Conservation (phyloP, 768 basidiomycete species). For the Auriscalpium orientale region DNA sequence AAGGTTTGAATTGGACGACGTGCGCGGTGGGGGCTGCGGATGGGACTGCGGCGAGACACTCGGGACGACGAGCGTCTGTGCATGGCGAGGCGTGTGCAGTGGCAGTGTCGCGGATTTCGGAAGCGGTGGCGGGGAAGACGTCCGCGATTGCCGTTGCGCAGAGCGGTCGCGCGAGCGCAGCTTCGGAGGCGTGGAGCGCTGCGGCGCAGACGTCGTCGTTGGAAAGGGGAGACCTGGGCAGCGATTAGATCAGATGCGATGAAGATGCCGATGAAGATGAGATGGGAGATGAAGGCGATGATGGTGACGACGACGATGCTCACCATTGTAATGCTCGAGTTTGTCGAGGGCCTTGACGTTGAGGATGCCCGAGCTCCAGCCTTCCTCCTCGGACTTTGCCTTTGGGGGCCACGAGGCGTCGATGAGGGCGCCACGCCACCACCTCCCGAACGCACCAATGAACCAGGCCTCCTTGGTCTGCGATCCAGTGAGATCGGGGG, state of each 20-base stretch:
- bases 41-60: conserved; percentile 11
- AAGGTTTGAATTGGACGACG: conserved; percentile 6
- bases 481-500: conserved; percentile 35
- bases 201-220: conserved; percentile 12
- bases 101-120: conserved; percentile 79
- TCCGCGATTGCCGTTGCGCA: conserved; percentile 31
- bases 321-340: conserved; percentile 61
- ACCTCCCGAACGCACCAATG: conserved; percentile 83
- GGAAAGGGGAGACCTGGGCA: conserved; percentile 15
- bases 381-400: conserved; percentile 56
- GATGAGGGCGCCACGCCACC: conserved; percentile 83
- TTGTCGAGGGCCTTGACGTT: conserved; percentile 68
- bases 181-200: conserved; percentile 45
- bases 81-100: conserved; percentile 51
- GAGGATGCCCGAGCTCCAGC: conserved; percentile 72
- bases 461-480: conserved; percentile 79
- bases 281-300: neutral
- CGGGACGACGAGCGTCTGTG: conserved; percentile 18
- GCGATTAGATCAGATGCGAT: neutral
- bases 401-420: conserved; percentile 69
- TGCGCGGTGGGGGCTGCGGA: conserved; percentile 7
- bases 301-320: conserved; percentile 29
- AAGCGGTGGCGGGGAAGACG: conserved; percentile 73
- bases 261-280: too few species aligned
- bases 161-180: conserved; percentile 32